Evolutionary conservation across 192 early-diverging fungal genomes (phyloP).

Genomic region (Chytriomyces confervae): DNA sequence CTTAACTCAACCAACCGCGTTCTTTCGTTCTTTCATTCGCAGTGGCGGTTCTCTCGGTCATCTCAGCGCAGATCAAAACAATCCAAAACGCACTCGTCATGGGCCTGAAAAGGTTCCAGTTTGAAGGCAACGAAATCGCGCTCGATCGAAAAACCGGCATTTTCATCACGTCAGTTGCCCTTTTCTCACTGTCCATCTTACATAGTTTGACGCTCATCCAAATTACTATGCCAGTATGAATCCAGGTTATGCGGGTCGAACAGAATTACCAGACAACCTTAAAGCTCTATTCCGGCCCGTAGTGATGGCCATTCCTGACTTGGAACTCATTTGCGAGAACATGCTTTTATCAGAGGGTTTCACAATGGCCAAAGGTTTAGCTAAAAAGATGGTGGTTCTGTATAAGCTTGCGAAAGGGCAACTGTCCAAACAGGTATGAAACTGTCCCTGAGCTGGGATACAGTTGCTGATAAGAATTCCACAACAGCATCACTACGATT

Average conservation of each 20-base stretch:
- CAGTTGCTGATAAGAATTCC: background rate
- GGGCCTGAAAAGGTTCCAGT: conserved; percentile 61
- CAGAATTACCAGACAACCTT: conserved; percentile 66
- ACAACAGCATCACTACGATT: conserved; percentile 61
- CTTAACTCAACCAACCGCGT: conserved; percentile 2
- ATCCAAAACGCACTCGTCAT: conserved; percentile 65
- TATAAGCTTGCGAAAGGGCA: conserved; percentile 68
- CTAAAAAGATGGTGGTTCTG: conserved; percentile 73
- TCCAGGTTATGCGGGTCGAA: conserved; percentile 66
- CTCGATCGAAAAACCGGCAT: conserved; percentile 62
- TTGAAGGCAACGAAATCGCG: conserved; percentile 67
- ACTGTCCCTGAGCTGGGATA: background rate
- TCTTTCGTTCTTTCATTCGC: background rate
- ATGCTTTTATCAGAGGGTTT: conserved; percentile 78
- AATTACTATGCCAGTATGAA: conserved; percentile 46
- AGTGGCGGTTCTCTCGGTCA: conserved; percentile 66
- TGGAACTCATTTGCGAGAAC: conserved; percentile 69
- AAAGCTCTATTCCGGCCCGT: conserved; percentile 70
- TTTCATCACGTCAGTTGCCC: conserved; percentile 53
- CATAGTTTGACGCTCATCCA: background rate
- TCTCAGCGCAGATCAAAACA: conserved; percentile 66
- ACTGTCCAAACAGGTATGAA: conserved; percentile 58
- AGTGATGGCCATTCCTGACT: conserved; percentile 66
- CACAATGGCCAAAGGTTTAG: conserved; percentile 72
- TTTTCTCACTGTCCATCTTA: background rate